phyloP scores from a whole-genome alignment of 805 yeast genomes.

The Wickerhamomyces kurtzmanii region DNA sequence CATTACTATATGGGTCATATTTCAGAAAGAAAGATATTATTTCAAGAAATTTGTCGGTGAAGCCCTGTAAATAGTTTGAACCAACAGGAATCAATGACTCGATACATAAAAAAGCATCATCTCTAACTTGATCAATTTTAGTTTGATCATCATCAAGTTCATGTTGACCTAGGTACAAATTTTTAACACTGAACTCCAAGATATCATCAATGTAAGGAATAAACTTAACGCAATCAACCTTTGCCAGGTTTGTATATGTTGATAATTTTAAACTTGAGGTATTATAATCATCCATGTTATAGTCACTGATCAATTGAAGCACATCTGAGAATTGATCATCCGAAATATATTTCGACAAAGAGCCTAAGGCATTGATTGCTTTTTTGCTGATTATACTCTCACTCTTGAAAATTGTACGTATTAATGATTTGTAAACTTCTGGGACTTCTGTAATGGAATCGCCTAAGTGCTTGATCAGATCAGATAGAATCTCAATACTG shows the following conservation, averaged over 20 bases:
- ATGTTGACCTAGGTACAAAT: slow-evolving; percentile 18
- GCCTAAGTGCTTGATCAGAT: slow-evolving; percentile 42
- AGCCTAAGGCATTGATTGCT: slow-evolving; percentile 37
- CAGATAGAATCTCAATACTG: slow-evolving; percentile 50
- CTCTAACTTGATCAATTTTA: slow-evolving; percentile 37
- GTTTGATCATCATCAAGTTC: slow-evolving; percentile 28
- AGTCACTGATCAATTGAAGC: slow-evolving; percentile 9
- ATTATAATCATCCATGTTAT: slow-evolving; percentile 9
- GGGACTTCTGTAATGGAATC: slow-evolving; percentile 24
- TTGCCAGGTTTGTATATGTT: slow-evolving; percentile 16
- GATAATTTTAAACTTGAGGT: slow-evolving; percentile 9
- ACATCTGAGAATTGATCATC: slow-evolving; percentile 14
- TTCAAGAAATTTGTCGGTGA: slow-evolving; percentile 18
- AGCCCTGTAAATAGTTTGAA: slow-evolving; percentile 18
- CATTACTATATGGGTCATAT: slow-evolving; percentile 37
- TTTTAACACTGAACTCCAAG: slow-evolving; percentile 11
- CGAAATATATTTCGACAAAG: slow-evolving; percentile 22
- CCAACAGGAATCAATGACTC: slow-evolving; percentile 30
- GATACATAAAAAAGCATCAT: slow-evolving; percentile 33
- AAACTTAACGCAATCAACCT: slow-evolving; percentile 17
- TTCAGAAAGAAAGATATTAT: slow-evolving; percentile 21
- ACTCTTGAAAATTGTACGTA: slow-evolving; percentile 27
- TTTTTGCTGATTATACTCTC: slow-evolving; percentile 39
- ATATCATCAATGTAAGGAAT: slow-evolving; percentile 11
- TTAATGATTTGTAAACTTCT: slow-evolving; percentile 18